A percentile compares a stretch with the other conserved stretches of the same genome.
These are phyloP conservation scores for Trichosporon sp. DNA, from an alignment of 1,284 basidiomycete genomes.

Conservation along the genomic window DNA sequence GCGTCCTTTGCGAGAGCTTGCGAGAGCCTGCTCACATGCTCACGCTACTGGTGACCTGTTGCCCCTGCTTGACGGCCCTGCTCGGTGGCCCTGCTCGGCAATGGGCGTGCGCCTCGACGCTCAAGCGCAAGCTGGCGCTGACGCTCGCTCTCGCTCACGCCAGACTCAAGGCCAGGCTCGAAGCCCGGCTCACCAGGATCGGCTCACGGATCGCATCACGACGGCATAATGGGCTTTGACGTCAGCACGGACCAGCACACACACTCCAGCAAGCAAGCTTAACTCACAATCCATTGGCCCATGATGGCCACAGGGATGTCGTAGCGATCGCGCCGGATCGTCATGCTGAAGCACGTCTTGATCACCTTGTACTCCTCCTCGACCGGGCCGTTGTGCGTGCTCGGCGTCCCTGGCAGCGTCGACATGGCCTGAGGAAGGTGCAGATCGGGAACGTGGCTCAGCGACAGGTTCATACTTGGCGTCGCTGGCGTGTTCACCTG, in stretches of 20 bases:
- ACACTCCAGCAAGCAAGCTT: no score
- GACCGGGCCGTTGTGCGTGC: slow-evolving; percentile 14
- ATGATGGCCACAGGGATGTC: slow-evolving; percentile 91
- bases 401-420: slow-evolving; percentile 14
- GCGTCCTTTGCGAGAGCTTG: no score
- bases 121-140: no score
- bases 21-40: no score
- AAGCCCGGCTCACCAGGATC: no score
- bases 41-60: no score
- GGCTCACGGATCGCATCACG: no score
- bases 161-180: no score
- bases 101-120: no score
- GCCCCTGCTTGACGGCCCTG: no score
- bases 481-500: slow-evolving; percentile 24
- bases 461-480: slow-evolving; percentile 7
- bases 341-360: slow-evolving; percentile 93
- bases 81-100: no score
- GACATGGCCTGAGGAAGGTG: neutral
- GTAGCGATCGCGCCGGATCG: slow-evolving; percentile 71
- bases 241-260: neutral
- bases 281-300: slow-evolving; percentile 50
- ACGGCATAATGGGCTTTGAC: slow-evolving; percentile 6
- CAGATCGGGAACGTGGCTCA: neutral
- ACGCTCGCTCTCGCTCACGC: no score
- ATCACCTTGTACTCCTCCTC: slow-evolving; percentile 65